phyloP scores from a whole-genome alignment of 2,329 filamentous ascomycete genomes.

The Ophiostoma piceae region DNA sequence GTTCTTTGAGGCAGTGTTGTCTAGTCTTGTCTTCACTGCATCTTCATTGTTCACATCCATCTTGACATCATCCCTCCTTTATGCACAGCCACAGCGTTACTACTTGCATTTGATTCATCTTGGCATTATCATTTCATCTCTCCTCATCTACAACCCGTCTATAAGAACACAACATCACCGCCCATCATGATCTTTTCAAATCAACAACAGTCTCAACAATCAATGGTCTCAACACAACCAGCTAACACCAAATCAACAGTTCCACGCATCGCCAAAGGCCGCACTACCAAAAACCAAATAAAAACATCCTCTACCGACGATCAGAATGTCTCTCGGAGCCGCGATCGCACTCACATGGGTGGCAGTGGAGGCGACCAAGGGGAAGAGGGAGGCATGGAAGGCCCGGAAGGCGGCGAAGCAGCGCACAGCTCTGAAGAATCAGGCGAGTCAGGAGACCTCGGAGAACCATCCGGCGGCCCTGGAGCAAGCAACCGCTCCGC shows the following conservation, averaged over 20 bases:
- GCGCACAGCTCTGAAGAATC: slow-evolving; percentile 15
- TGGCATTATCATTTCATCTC: background rate
- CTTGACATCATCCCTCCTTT: background rate
- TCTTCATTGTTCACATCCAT: background rate
- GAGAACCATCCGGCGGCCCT: background rate
- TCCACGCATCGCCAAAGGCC: slow-evolving; percentile 16
- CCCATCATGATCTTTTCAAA: slow-evolving; percentile 14
- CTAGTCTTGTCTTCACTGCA: background rate
- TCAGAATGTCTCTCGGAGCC: slow-evolving; percentile 15
- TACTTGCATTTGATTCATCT: background rate
- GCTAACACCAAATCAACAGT: slow-evolving; percentile 20
- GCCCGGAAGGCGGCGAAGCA: slow-evolving; percentile 14
- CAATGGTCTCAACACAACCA: background rate
- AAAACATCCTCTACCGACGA: background rate
- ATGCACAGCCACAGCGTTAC: background rate
- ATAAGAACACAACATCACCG: background rate
- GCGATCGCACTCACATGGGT: slow-evolving; percentile 3
- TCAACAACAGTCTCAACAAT: slow-evolving; percentile 9
- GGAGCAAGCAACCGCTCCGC: slow-evolving; percentile 17
- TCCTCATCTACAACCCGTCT: background rate
- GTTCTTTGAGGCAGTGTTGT: background rate
- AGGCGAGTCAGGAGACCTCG: background rate
- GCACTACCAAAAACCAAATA: slow-evolving; percentile 2
- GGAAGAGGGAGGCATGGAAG: slow-evolving; percentile 15
- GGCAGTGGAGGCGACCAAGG: slow-evolving; percentile 18